Percentiles rank a stretch among this genome's conserved stretches.
Conservation (phyloP, 139 green algal species). For the Parachlorella kessleri region DNA sequence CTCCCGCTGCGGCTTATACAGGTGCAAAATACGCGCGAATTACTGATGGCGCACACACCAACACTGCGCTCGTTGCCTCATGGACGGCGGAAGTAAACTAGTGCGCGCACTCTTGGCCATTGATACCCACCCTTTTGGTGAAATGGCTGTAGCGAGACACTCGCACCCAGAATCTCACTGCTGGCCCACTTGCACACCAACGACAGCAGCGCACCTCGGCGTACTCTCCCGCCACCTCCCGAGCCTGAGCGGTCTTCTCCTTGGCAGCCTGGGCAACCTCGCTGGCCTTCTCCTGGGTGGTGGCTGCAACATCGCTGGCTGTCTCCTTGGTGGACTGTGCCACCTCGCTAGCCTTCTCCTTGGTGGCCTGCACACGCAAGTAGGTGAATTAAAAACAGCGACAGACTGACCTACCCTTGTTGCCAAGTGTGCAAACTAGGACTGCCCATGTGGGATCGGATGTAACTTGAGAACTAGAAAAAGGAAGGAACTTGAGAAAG, state of each 20-base stretch:
- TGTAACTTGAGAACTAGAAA: not conserved
- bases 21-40: not conserved
- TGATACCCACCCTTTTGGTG: not conserved
- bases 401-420: too few relatives aligned
- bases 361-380: not conserved
- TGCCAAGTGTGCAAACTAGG: not conserved
- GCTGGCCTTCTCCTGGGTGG: not conserved
- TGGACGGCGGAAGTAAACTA: not conserved
- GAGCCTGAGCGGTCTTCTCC: not conserved
- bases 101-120: not conserved
- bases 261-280: not conserved
- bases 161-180: not conserved
- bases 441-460: not conserved
- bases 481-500: too few relatives aligned
- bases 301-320: not conserved
- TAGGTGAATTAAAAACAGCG: not conserved
- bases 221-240: not conserved
- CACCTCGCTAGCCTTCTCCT: not conserved
- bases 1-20: not conserved
- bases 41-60: not conserved
- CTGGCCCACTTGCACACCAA: not conserved
- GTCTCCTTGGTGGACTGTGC: not conserved
- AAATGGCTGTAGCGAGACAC: too few relatives aligned
- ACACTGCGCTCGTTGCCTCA: not conserved
- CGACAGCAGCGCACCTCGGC: not conserved